Evolutionary conservation across 2,329 filamentous ascomycete genomes (phyloP).

Genomic region (Scytalidium lignicola): DNA sequence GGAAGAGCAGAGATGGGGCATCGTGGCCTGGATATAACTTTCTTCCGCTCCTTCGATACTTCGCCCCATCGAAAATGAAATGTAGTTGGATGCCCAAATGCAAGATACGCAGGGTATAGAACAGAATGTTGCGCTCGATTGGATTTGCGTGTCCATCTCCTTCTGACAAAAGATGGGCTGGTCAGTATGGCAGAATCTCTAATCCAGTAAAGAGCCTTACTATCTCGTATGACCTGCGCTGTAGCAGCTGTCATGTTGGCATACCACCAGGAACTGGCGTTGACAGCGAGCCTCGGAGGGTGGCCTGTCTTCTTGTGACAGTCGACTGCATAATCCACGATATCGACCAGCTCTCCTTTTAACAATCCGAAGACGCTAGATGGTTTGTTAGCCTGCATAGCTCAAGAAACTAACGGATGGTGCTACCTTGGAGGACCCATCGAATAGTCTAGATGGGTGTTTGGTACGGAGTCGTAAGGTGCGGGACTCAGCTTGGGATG

Average conservation of each 20-base stretch:
- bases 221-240: not conserved
- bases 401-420: not conserved
- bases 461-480: not conserved
- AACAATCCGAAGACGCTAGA: conserved; percentile 5
- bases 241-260: conserved; percentile 2
- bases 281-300: conserved; percentile 4
- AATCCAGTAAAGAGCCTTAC: not conserved
- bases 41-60: conserved; percentile 2
- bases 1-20: conserved; percentile 3
- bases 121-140: conserved; percentile 5
- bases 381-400: not conserved
- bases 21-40: conserved; percentile 7
- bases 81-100: conserved; percentile 8
- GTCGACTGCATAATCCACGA: conserved; percentile 6
- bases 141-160: not conserved
- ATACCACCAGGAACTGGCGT: conserved; percentile 7
- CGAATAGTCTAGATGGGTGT: not conserved
- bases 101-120: conserved; percentile 3
- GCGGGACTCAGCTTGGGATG: not conserved
- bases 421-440: not conserved
- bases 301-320: conserved; percentile 1
- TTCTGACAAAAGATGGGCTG: not conserved
- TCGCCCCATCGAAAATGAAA: conserved; percentile 9
- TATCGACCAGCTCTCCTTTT: conserved; percentile 4
- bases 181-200: not conserved